These are phyloP conservation scores for Xylaria sp. DNA, from an alignment of 2,329 filamentous ascomycete species.

Conservation along the genomic window DNA sequence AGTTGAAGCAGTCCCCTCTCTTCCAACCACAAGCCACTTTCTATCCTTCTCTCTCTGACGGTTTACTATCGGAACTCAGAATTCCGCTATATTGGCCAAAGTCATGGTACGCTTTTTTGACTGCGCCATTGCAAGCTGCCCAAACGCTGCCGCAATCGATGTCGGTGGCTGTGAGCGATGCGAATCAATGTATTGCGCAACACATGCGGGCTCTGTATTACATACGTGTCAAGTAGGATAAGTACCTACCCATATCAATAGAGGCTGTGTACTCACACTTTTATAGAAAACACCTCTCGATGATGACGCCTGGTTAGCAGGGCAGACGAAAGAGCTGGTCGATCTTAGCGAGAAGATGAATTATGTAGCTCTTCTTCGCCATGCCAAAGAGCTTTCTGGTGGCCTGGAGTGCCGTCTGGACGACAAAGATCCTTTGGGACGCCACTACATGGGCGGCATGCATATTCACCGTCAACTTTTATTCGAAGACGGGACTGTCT, in stretches of 20 bases:
- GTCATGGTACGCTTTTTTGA: slow-evolving; percentile 25
- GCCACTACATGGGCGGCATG: slow-evolving; percentile 24
- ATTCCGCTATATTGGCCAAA: neutral
- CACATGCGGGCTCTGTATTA: slow-evolving; percentile 12
- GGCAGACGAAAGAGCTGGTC: slow-evolving; percentile 36
- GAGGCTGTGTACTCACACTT: slow-evolving; percentile 1
- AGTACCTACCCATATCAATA: neutral
- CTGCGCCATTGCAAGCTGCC: slow-evolving; percentile 19
- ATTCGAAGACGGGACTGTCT: slow-evolving; percentile 27
- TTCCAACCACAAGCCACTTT: neutral
- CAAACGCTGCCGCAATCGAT: slow-evolving; percentile 30
- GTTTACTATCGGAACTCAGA: neutral
- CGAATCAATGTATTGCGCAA: slow-evolving; percentile 29
- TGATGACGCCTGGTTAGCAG: slow-evolving; percentile 37
- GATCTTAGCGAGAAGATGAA: slow-evolving; percentile 36
- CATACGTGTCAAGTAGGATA: slow-evolving; percentile 29
- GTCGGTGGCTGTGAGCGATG: slow-evolving; percentile 31
- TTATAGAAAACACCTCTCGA: slow-evolving; percentile 31
- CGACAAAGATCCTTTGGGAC: slow-evolving; percentile 27
- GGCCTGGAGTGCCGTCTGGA: slow-evolving; percentile 34
- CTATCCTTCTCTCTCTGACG: neutral
- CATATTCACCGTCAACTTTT: slow-evolving; percentile 24
- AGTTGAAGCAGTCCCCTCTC: neutral
- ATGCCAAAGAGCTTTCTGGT: slow-evolving; percentile 35
- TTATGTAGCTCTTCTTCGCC: slow-evolving; percentile 32